Base-by-base conservation (phyloP, 441 rosid species). In the Eugenia klotzschiana region DNA sequence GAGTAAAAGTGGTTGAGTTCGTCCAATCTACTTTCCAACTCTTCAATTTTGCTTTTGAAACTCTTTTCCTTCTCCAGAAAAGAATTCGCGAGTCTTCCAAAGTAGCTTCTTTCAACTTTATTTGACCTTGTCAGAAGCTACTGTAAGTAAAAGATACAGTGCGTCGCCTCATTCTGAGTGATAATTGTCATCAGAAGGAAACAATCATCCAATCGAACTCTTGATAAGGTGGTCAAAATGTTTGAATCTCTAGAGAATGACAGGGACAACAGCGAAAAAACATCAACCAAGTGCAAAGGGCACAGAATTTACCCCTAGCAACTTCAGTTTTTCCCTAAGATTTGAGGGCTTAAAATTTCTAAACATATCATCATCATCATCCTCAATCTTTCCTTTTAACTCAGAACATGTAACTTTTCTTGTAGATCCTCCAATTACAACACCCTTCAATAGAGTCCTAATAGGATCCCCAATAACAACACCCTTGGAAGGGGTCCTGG, bases 281-380 rank as follows among this genome's bases (percentile, higher is more conserved):
- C 26, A 26, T n/a, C 40, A 64, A 49, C 16, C 50, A 49, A 33
- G 11, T 7, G 25, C 26, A 37, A 33, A 69, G 40, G 51, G 18
- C 11, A 18, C 25, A 49, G 20, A 40, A 82, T 72, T 82, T 90
- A 94, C 98, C 98, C 92, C 93, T 7, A 96, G 95, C 84, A 87
- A 84, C 87, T 88, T 91, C 84, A 92, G 89, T 85, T 85, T 92
- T 86, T 93, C 98, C 89, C 83, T 91, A 87, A 95, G 91, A 85
- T 85, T 91, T 40, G 89, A 83, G 49, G 11, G 9, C 9, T 43
- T 43, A 8, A 43, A 43, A 8, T 43, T 43, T 8, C 3, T 43
- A 2, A 43, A 43, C 10, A 43, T 1, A 7, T 7, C 2, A 8
- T 43, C 49, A 8, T 43, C 49, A 43, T 43, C 12, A 9, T 43